Base-by-base conservation (phyloP, 2,329 filamentous ascomycete genomes). In the Verticillium albo-atrum region DNA sequence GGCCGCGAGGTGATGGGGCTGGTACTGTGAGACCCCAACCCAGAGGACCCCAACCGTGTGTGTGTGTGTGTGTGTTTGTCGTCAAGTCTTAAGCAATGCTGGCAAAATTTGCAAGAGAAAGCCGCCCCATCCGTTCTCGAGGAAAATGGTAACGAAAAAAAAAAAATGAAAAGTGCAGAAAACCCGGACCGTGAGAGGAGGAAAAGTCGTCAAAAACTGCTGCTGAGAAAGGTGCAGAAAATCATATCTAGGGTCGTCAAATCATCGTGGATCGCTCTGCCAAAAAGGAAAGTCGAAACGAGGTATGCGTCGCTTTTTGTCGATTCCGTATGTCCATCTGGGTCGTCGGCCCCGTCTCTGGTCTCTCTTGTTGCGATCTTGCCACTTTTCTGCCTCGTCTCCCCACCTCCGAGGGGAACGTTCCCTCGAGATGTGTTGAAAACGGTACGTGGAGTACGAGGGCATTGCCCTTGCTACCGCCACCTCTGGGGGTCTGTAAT, bases 251-350 rank as follows among this genome's bases (percentile, higher is more conserved):
- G 37, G n/a, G 59, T 64, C 62, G 55, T 63, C 37, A 61, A 63
- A 61, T 63, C 63, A 58, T 64, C 56, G 66, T 60, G 51, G 62
- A 63, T 62, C 61, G 62, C 62, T 56, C 58, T 35, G 66, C 53
- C 65, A 62, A 56, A 63, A 53, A 53, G 14, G 12, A 5, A 12
- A 27, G 25, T 27, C 51, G 51, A 28, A 28, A 53, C 25, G 66
- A 68, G 54, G 60, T 70, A 52, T 60, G 59, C 58, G 47, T 60
- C 55, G 55, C 42, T 58, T 66, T 68, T 62, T 68, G 64, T 65
- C 63, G 61, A 63, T 55, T 63, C 58, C 28, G 27, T 56, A 32
- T 56, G 35, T 28, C 51, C 58, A 23, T n/a, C 42, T 60, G 55
- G 37, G 9, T 53, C 47, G 51, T 37, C 34, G 12, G 23, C 25